Evolutionary conservation across 129 eudicot species (phyloP), one percentile per base, ranked within the genome.

Genomic region (Erigeron canadensis): DNA sequence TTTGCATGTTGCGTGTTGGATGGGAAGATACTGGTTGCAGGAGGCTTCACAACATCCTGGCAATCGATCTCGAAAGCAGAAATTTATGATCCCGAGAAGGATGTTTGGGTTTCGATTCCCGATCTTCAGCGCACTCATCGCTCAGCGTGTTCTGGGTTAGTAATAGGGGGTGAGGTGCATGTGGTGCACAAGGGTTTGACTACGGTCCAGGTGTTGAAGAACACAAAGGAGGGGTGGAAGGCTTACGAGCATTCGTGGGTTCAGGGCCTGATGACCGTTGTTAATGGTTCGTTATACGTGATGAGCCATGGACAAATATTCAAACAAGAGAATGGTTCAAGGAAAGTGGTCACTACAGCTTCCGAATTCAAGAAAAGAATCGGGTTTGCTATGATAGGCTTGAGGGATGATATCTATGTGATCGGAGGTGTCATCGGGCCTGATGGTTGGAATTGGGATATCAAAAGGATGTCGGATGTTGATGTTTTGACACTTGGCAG

Each of bases 381-480:
- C 22, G 95, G 89, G 74, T 86, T 62, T 58, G 97, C 86, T 0
- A 88, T 95, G 96, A 83, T 80, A 8, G 97, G 94, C 8, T 70
- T 88, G 41, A 83, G 82, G 51, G 95, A 84, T 63, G 95, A 90
- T 70, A 86, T 95, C 2, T 95, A 90, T 47, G 80, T 95, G 23
- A 81, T 95, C 8, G 99, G 99, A 15, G 97, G 99, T 28, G 99
- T 95, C 48, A 83, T 87, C 21, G 97, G 91, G 40, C 99, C 99
- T 2, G 97, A 88, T 43, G 75, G 94, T 10, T 68, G 86, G 90
- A 90, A 90, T 15, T 82, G 95, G 88, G 89, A 83, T 56, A 88
- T 95, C 38, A 85, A 84, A 74, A 75, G 63, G 58, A 78, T 80
- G 74, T 86, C 99, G 1, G 97, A 90, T 72, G 91, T 90, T 57